Base-by-base conservation (phyloP, 805 yeast genomes). In the Wickerhamiella vanderwaltii region DNA sequence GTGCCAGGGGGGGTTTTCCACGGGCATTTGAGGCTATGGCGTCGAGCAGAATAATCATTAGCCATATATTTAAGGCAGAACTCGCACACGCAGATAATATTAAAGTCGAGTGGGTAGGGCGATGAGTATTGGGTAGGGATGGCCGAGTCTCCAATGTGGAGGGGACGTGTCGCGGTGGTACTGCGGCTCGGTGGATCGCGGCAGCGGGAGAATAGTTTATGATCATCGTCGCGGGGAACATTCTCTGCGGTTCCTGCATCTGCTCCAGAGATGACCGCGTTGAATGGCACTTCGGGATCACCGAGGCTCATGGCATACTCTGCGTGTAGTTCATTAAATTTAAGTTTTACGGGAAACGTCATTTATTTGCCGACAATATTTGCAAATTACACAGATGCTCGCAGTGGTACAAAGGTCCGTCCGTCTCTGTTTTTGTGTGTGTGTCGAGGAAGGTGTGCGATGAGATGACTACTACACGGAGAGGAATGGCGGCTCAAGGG, bases 121-220 rank as follows among this genome's bases (percentile, higher is more conserved):
- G 95, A 77, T 3, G 82, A 73, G 59, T 82, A 87, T 95, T 96
- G 85, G 0, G 95, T 83, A 46, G 79, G 81, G 20, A 91, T 82
- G 55, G 80, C 86, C 57, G 62, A 73, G 33, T 71, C 70, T 26
- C 85, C 73, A 49, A 87, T 75, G 51, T 77, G 85, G 18, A 87
- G 23, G 24, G n/a, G n/a, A n/a, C n/a, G n/a, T 31, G 35, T 3
- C 23, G 6, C 5, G 17, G 13, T 26, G 20, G 9, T 30, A 34
- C 4, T 34, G 34, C 9, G 39, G 35, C 11, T 32, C 35, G 13
- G 43, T 23, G 41, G 42, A 15, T 13, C 29, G 34, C n/a, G n/a
- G n/a, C 71, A 53, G 29, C 54, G 56, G 13, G 69, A 63, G 52
- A 81, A 82, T 15, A 62, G 46, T 11, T 56, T 57, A 12, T 75